phyloP scores from a whole-genome alignment of 2,329 filamentous ascomycete genomes.

The Tolypocladium sp. region DNA sequence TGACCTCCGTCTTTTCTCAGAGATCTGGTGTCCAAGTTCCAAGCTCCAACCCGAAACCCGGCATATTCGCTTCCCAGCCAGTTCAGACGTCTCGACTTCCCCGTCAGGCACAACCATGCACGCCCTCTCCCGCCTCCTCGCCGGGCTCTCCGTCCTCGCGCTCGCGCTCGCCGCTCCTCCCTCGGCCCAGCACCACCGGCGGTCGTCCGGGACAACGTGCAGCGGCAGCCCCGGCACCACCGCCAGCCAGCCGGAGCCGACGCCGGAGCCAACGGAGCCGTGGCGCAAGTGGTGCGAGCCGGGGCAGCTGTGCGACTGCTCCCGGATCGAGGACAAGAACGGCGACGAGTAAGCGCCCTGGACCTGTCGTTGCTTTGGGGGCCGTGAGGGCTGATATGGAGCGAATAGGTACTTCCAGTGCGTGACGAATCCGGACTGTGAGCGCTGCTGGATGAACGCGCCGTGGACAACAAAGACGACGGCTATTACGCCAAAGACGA shows the following conservation, averaged over 20 bases:
- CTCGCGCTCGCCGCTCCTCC: background rate
- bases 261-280: background rate
- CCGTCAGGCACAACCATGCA: background rate
- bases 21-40: too few species aligned
- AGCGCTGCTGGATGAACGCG: conserved; percentile 9
- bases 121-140: background rate
- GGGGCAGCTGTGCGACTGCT: conserved; percentile 18
- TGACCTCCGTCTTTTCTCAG: background rate
- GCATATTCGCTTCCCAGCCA: too few species aligned
- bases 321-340: conserved; percentile 14
- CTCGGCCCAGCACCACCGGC: background rate
- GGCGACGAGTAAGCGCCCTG: conserved; percentile 15
- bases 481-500: background rate
- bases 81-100: too few species aligned
- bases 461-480: background rate
- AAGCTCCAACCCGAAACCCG: background rate
- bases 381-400: background rate
- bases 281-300: conserved; percentile 6
- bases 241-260: background rate
- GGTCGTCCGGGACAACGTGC: background rate
- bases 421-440: conserved; percentile 21
- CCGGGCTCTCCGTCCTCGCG: background rate
- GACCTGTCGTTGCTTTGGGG: background rate
- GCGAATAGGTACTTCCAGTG: conserved; percentile 22
- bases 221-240: background rate